phyloP scores from a whole-genome alignment of 176 grass and related monocot species.

The Stipa capillata region DNA sequence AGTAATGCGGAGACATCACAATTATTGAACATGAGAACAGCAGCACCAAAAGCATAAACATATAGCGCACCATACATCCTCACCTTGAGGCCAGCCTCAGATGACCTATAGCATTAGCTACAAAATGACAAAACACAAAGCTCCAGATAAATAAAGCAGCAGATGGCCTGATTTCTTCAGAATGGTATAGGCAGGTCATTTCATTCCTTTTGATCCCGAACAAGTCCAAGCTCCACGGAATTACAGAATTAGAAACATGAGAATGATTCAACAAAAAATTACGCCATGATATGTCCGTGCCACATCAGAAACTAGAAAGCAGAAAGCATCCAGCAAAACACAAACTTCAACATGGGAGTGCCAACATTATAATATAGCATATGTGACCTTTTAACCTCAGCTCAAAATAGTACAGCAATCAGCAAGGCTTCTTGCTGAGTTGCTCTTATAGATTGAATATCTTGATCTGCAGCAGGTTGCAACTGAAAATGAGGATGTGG shows the following conservation, averaged over 20 bases:
- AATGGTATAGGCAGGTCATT: not conserved
- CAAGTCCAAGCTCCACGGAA: not conserved
- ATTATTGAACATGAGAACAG: not conserved
- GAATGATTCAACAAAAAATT: not conserved
- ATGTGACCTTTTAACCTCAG: not conserved
- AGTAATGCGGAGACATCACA: not conserved
- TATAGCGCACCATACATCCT: not conserved
- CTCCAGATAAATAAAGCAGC: not conserved
- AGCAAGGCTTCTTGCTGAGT: not conserved
- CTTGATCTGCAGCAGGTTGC: not conserved
- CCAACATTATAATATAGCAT: not conserved
- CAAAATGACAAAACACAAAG: not conserved
- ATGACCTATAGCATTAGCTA: too few relatives aligned
- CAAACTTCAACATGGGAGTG: not conserved
- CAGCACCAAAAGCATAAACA: not conserved
- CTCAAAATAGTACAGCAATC: not conserved
- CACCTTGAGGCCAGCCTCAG: not conserved
- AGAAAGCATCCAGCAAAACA: too few relatives aligned
- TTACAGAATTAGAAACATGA: not conserved
- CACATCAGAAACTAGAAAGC: not conserved
- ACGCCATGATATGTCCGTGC: not conserved
- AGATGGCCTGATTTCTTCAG: not conserved
- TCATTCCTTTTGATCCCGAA: not conserved
- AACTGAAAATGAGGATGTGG: not conserved
- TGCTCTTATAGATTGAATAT: not conserved